Percentiles rank a stretch among this genome's conserved stretches.
These are phyloP conservation scores for Rhytidhysteron rufulum DNA, from an alignment of 2,329 filamentous ascomycete genomes.

Conservation along the genomic window DNA sequence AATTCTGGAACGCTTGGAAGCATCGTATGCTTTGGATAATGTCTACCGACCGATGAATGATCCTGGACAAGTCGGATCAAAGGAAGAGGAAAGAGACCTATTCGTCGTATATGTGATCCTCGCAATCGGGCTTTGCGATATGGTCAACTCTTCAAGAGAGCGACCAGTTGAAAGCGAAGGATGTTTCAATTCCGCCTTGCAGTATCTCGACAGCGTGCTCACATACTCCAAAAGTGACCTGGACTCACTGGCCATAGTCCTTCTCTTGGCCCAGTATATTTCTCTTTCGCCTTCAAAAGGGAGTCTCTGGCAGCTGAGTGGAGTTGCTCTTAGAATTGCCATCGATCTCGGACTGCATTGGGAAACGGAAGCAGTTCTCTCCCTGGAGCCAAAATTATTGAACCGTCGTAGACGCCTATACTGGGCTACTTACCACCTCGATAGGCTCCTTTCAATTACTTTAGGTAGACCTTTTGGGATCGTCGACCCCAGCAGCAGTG, in stretches of 20 bases:
- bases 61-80: slow-evolving; percentile 5
- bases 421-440: slow-evolving; percentile 23
- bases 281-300: slow-evolving; percentile 27
- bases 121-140: slow-evolving; percentile 27
- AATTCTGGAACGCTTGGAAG: slow-evolving; percentile 23
- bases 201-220: slow-evolving; percentile 24
- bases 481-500: slow-evolving; percentile 20
- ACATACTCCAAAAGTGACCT: slow-evolving; percentile 29
- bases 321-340: slow-evolving; percentile 29
- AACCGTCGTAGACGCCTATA: slow-evolving; percentile 23
- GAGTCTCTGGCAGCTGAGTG: slow-evolving; percentile 33
- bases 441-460: slow-evolving; percentile 24
- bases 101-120: slow-evolving; percentile 34
- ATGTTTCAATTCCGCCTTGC: slow-evolving; percentile 32
- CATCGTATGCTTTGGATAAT: slow-evolving; percentile 20
- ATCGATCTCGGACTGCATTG: slow-evolving; percentile 32
- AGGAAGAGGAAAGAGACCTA: slow-evolving; percentile 17
- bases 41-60: slow-evolving; percentile 17
- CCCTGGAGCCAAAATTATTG: slow-evolving; percentile 16
- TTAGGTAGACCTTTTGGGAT: slow-evolving; percentile 28
- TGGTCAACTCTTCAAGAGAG: slow-evolving; percentile 18
- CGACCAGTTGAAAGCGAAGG: slow-evolving; percentile 29
- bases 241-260: slow-evolving; percentile 27
- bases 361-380: slow-evolving; percentile 21
- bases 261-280: slow-evolving; percentile 31